Evolutionary conservation across 2,329 filamentous ascomycete species (phyloP), one percentile per base, ranked within the genome.

Genomic region (Colletotrichum caudatum): DNA sequence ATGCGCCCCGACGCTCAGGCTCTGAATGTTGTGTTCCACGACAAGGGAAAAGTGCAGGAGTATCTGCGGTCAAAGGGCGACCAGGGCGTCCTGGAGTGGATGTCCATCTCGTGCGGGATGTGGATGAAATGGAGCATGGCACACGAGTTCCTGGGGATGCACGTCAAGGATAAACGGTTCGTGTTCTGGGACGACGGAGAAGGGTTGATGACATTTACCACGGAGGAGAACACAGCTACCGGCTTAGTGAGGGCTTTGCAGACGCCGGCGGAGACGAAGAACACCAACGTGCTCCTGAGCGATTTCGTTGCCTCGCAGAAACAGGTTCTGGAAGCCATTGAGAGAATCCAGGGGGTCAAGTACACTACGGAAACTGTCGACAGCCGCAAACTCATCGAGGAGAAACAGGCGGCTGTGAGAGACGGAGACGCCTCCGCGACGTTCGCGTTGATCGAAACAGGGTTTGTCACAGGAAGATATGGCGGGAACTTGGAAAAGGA

Each of bases 281-380:
- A 81, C 63, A 76, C 64, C 48, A 77, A 76, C 56, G 73, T 81
- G 20, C 77, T 75, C 60, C 69, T 81, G n/a, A 78, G 78, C 64
- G 80, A 82, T 63, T 79, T 80, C 66, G 76, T 76, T 1, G 71
- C 78, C 23, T 78, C 77, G 7, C 80, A 80, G 73, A 77, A 74
- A 50, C 74, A 79, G 66, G 57, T 82, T 16, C 73, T 87, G 53
- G 85, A 85, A 62, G 83, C 85, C 11, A 78, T 88, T 3, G 86
- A 89, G 75, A 81, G 83, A 16, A 81, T 85, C 6, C 83, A 86
- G 70, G 82, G 85, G 2, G 79, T 84, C n/a, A 83, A 84, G 51
- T 79, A 79, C 61, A 48, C 56, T 4, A 75, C 72, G 1, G 77
- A 79, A 51, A 74, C 41, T 2, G 48, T 81, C 44, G 73, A 80